Base-by-base conservation (phyloP, 768 basidiomycete genomes). In the Mycena polygramma region DNA sequence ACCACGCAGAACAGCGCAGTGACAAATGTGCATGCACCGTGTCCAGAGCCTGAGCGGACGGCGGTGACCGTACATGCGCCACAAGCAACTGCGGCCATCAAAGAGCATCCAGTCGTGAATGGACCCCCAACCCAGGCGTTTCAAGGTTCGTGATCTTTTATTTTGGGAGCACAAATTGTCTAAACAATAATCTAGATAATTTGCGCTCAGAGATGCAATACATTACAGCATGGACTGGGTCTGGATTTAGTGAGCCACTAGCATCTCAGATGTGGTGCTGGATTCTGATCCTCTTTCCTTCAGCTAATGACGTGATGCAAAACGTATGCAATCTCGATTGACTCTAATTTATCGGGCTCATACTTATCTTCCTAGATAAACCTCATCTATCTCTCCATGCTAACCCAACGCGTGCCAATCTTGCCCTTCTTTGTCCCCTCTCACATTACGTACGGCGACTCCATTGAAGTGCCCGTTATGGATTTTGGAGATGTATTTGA, bases 241-340 rank as follows among this genome's bases (percentile, higher is more conserved):
- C 84, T 2, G 86, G 86, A 24, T 86, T 84, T 83, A 86, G 79
- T 78, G 65, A 63, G 78, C 77, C 14, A 8, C 8, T 17, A 14
- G 4, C 7, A 2, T 6, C 30, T 26, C 24, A 2, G 1, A 17
- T 52, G 35, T 8, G 8, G n/a, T n/a, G n/a, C 13, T 10, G 11
- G 14, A 20, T 51, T 41, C 61, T 72, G 57, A 69, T 52, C 19
- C 30, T 30, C 2, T 30, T 2, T 15, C 19, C 19, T 55, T 30
- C 73, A 85, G 84, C 84, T 6, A 86, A 86, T 77, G 84, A 86
- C 68, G 81, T 85, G 46, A 86, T 86, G 83, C 80, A 83, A 51
- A 81, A 77, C 49, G 80, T 81, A 37, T 46, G 76, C 64, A 46
- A 4, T 5, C 2, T 36, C 19, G 8, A 4, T 3, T 30, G 30